phyloP scores from a whole-genome alignment of 805 yeast genomes.

The Ogataea thermomethanolica region DNA sequence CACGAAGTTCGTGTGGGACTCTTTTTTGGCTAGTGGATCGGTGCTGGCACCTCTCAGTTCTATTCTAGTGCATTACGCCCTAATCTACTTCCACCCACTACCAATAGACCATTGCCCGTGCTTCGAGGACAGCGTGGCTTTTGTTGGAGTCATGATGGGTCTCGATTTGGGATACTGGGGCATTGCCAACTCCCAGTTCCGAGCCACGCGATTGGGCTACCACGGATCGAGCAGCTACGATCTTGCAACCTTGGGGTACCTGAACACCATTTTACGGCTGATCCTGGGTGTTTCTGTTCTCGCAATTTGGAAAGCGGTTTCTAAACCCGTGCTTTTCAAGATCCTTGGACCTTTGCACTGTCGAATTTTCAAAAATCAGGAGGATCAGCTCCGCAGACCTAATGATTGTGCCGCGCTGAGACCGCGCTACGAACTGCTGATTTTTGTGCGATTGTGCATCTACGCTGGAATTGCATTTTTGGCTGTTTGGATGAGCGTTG shows the following conservation, averaged over 20 bases:
- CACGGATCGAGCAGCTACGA: conserved; percentile 40
- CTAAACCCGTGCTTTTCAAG: conserved; percentile 63
- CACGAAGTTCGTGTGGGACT: conserved; percentile 45
- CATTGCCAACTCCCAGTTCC: conserved; percentile 24
- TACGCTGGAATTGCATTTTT: conserved; percentile 75
- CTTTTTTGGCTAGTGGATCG: conserved; percentile 33
- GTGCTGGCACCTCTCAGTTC: conserved; percentile 37
- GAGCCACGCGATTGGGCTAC: conserved; percentile 7
- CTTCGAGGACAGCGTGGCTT: conserved; percentile 91
- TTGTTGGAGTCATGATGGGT: conserved; percentile 83
- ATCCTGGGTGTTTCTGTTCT: conserved; percentile 60
- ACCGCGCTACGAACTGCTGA: conserved; percentile 69
- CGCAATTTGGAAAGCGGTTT: conserved; percentile 66
- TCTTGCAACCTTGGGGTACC: conserved; percentile 40
- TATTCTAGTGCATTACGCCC: conserved; percentile 39
- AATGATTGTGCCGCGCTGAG: conserved; percentile 46
- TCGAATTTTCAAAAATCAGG: conserved; percentile 3
- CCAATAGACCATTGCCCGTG: conserved; percentile 97
- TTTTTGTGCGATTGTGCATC: conserved; percentile 69
- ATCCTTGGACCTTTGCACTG: conserved; percentile 57
- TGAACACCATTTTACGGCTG: conserved; percentile 44
- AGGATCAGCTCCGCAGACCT: conserved; percentile 2
- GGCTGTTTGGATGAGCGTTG: conserved; percentile 36
- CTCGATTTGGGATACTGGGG: conserved; percentile 61
- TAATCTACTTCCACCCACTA: conserved; percentile 68